Percentiles rank a stretch among this genome's conserved stretches.
These are phyloP conservation scores for Macrophomina phaseolina DNA, from an alignment of 2,329 filamentous ascomycete species.

Conservation along the genomic window DNA sequence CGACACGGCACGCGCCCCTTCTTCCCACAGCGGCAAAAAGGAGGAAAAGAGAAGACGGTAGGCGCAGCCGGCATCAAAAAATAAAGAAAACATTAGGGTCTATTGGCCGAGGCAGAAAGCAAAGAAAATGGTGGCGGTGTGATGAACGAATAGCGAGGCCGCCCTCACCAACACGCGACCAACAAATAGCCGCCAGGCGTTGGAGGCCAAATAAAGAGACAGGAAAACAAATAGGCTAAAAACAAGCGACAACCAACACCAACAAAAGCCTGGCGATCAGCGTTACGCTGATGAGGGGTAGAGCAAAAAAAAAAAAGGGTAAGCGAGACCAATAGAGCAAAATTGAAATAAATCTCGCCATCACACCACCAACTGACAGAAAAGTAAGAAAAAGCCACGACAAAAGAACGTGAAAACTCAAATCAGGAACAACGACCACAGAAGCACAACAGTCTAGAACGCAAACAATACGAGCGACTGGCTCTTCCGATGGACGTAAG, in stretches of 20 bases:
- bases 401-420: not conserved
- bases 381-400: not conserved
- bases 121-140: not conserved
- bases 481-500: not conserved
- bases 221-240: slow-evolving; percentile 1
- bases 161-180: not conserved
- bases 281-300: not conserved
- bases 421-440: not conserved
- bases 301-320: not conserved
- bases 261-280: not conserved
- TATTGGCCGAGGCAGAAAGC: not conserved
- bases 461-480: not conserved
- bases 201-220: not conserved
- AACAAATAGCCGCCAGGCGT: not conserved
- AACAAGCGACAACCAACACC: not conserved
- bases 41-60: not conserved
- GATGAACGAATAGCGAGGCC: not conserved
- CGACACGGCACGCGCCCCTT: not conserved
- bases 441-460: not conserved
- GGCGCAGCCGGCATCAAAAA: not conserved
- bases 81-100: not conserved
- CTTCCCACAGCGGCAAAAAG: not conserved
- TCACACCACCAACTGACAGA: not conserved
- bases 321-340: not conserved
- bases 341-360: not conserved